Evolutionary conservation across 345 rosid species (phyloP).

Genomic region (Lumnitzera racemosa): DNA sequence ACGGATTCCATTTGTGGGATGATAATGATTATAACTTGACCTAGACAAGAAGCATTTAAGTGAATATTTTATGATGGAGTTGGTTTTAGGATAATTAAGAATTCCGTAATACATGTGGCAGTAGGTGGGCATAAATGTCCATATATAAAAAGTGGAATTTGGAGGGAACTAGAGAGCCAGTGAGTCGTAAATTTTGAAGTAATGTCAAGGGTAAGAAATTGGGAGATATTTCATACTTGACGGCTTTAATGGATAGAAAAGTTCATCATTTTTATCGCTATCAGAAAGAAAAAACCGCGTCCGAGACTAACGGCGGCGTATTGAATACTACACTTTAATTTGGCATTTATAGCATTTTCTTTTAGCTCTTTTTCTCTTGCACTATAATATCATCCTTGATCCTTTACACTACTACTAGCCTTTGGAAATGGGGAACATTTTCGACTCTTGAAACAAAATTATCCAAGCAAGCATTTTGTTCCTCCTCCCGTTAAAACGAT

Average conservation of each 20-base stretch:
- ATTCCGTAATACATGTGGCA: slow-evolving; percentile 11
- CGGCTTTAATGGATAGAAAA: too few relatives aligned
- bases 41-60: too few relatives aligned
- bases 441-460: too few relatives aligned
- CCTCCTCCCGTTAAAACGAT: too few relatives aligned
- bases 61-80: background rate
- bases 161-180: background rate
- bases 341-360: background rate
- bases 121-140: slow-evolving; percentile 16
- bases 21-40: too few relatives aligned
- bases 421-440: too few relatives aligned
- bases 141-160: background rate
- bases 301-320: slow-evolving; percentile 17
- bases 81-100: background rate
- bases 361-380: background rate
- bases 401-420: too few relatives aligned
- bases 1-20: too few relatives aligned
- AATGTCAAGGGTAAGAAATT: background rate
- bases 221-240: background rate
- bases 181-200: background rate
- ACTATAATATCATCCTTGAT: too few relatives aligned
- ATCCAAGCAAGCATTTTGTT: too few relatives aligned
- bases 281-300: background rate
- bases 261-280: too few relatives aligned
- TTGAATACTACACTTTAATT: background rate